A percentile compares a stretch with the other conserved stretches of the same genome.
Evolutionary conservation across 345 rosid species (phyloP).

Genomic region (Gossypium sturtianum): DNA sequence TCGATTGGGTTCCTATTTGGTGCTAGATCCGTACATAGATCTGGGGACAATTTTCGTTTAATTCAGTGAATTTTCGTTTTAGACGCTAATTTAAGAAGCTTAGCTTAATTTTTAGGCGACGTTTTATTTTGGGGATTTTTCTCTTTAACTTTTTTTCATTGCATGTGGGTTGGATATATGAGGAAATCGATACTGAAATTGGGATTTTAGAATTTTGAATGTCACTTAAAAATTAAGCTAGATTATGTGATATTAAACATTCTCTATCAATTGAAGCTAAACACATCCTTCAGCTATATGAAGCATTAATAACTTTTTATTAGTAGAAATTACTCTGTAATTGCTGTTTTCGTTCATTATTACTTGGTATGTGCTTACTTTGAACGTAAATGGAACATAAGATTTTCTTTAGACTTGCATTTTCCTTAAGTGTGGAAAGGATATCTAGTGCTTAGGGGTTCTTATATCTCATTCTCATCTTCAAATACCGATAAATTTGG

Average conservation of each 20-base stretch:
- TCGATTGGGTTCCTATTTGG: background rate
- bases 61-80: background rate
- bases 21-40: constrained; percentile 4
- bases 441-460: background rate
- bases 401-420: background rate
- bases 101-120: background rate
- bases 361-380: background rate
- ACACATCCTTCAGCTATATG: background rate
- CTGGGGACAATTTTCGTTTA: background rate
- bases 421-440: background rate
- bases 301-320: background rate
- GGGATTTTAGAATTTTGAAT: background rate
- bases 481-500: background rate
- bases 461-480: background rate
- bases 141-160: background rate
- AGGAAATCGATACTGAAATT: background rate
- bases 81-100: background rate
- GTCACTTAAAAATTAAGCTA: background rate
- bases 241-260: background rate
- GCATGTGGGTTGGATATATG: background rate
- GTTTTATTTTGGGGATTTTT: background rate
- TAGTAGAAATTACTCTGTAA: background rate
- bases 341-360: background rate
- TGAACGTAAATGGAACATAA: background rate
- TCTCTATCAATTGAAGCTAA: background rate